A percentile compares a stretch with the other conserved stretches of the same genome.
Evolutionary conservation across 192 early-diverging fungal genomes (phyloP).

Genomic region (Spinellus fusiger): DNA sequence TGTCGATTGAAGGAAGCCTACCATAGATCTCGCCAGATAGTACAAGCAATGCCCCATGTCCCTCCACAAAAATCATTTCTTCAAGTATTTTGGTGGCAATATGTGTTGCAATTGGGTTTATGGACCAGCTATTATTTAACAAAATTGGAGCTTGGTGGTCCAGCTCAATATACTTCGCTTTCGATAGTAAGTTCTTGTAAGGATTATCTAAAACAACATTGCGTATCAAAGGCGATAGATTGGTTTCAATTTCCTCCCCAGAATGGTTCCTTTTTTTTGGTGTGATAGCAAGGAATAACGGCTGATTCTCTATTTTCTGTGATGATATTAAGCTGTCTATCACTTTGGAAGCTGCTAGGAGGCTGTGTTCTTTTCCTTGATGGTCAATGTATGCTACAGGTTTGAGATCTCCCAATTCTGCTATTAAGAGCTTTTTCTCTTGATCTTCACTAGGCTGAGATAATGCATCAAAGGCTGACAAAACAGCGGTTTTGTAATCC

Average conservation of each 20-base stretch:
- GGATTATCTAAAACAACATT: constrained; percentile 2
- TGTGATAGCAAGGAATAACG: background rate
- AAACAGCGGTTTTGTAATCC: constrained; percentile 12
- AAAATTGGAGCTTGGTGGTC: constrained; percentile 4
- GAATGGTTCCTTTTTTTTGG: constrained; percentile 1
- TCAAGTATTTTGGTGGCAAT: background rate
- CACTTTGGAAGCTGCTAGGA: constrained; percentile 4
- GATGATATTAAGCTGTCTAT: constrained; percentile 3
- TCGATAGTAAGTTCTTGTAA: background rate
- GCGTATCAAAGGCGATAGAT: background rate
- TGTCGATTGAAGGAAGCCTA: background rate
- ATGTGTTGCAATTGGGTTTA: background rate
- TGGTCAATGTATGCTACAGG: constrained; percentile 9
- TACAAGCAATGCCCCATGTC: background rate
- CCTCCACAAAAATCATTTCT: constrained; percentile 11
- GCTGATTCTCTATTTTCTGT: constrained; percentile 1
- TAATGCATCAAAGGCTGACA: constrained; percentile 12
- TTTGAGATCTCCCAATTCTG: constrained; percentile 12
- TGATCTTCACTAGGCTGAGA: constrained; percentile 10
- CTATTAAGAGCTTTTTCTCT: constrained; percentile 16
- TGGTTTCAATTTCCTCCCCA: background rate
- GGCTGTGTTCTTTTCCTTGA: constrained; percentile 11
- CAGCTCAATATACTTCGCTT: constrained; percentile 4
- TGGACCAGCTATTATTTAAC: background rate
- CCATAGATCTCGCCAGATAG: constrained; percentile 1